Evolutionary conservation across 164 flowering plant genomes (phyloP), one percentile per base, ranked within the genome.

Genomic region (Warburgia ugandensis): DNA sequence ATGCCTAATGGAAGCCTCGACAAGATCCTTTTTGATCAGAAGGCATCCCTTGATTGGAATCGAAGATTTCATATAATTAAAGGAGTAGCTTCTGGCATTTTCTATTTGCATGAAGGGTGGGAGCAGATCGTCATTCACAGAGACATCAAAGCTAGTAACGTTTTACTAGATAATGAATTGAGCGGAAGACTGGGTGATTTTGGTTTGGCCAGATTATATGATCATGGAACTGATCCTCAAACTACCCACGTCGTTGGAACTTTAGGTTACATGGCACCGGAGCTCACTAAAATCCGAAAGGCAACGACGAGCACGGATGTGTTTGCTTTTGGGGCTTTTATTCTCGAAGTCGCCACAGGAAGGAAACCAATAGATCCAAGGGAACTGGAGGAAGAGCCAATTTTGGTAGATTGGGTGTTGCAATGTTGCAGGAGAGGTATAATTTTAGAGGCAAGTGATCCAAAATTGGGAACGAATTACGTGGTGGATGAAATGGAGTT

Each of bases 1-100:
- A 78, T 81, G 88, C 54, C 69, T 6, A 81, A 81, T 40, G 82
- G 84, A 2, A 81, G 88, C 73, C 60, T 81, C 30, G 82, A 81
- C 30, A 73, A 44, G 35, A 59, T 28, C 63, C 37, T 81, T 21
- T 81, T 75, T 41, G 79, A 73, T 13, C 62, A 73, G 37, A 58
- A 64, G 21, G 5, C 14, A 26, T 46, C 59, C 7, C 62, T 81
- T 5, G 62, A 33, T 14, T 81, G 88, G 88, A 60, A 68, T n/a
- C 76, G 73, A 58, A 62, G 84, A 27, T 68, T 66, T 30, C 66
- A 72, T 32, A 77, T 81, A 45, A 73, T 81, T 20, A 70, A 69
- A 47, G 88, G 68, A 6, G 72, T 79, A 1, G 84, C 88, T 28
- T 63, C 77, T 1, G 88, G 69, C 6, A 73, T 81, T 4, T 53